Conservation (phyloP, 2,329 filamentous ascomycete genomes). For the Trichoderma breve region DNA sequence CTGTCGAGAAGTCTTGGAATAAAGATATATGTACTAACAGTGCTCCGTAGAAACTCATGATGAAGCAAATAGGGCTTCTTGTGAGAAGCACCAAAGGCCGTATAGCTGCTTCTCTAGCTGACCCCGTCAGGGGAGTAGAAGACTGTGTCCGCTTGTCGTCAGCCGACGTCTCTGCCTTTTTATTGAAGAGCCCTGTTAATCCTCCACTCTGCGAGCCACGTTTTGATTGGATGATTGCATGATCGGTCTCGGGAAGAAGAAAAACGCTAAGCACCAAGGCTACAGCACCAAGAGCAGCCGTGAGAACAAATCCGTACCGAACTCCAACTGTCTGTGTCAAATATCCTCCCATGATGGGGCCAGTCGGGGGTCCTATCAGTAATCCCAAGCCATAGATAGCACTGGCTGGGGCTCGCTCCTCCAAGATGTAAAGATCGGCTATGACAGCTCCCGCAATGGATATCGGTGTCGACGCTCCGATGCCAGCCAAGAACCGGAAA, state of each 20-base stretch:
- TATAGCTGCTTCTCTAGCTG: conserved; percentile 23
- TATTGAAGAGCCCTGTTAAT: neutral
- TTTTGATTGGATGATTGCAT: neutral
- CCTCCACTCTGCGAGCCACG: neutral
- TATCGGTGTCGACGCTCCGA: conserved; percentile 42
- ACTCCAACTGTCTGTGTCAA: conserved; percentile 39
- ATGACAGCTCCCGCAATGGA: conserved; percentile 52
- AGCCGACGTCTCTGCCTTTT: neutral
- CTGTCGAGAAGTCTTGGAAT: neutral
- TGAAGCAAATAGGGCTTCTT: conserved; percentile 1
- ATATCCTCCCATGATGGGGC: conserved; percentile 49
- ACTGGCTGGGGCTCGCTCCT: conserved; percentile 44
- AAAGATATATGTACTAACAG: neutral
- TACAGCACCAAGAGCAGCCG: conserved; percentile 51
- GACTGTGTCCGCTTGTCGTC: neutral
- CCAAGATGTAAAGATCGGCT: conserved; percentile 47
- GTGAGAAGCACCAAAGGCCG: neutral
- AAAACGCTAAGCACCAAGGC: conserved; percentile 31
- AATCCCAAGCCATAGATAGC: conserved; percentile 12
- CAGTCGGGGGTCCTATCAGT: conserved; percentile 44
- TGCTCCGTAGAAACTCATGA: conserved; percentile 13
- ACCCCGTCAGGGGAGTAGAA: neutral
- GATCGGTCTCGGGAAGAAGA: conserved; percentile 37
- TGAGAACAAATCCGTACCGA: conserved; percentile 34
- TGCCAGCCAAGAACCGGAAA: conserved; percentile 47